These are phyloP conservation scores for Alternaria gaisen DNA, from an alignment of 2,329 filamentous ascomycete genomes.

Conservation along the genomic window DNA sequence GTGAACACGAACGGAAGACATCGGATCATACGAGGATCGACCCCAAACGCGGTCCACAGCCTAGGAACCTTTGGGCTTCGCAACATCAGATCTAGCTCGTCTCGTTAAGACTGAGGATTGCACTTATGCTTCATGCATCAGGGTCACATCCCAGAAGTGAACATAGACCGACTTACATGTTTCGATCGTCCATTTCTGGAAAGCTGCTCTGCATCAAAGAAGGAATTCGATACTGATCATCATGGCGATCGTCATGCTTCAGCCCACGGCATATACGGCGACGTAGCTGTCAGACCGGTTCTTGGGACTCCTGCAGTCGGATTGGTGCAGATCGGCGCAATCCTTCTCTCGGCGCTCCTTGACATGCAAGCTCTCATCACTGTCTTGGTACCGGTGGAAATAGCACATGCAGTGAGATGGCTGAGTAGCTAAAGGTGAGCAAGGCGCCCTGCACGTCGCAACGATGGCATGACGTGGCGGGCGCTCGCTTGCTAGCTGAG, in stretches of 20 bases:
- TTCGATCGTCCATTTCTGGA: slow-evolving; percentile 9
- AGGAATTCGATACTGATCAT: slow-evolving; percentile 17
- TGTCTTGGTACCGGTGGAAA: neutral
- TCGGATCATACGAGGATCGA: neutral
- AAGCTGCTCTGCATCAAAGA: slow-evolving; percentile 2
- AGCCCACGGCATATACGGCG: slow-evolving; percentile 2
- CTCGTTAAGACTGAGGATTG: neutral
- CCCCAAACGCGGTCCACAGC: neutral
- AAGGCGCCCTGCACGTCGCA: slow-evolving; percentile 9
- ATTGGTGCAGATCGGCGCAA: slow-evolving; percentile 7
- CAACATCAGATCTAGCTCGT: neutral
- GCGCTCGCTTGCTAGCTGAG: slow-evolving; percentile 17
- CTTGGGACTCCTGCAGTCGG: slow-evolving; percentile 10
- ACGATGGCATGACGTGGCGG: slow-evolving; percentile 16
- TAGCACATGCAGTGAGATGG: slow-evolving; percentile 9
- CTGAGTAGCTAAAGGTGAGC: slow-evolving; percentile 5
- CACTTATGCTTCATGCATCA: slow-evolving; percentile 13
- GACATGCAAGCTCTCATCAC: neutral
- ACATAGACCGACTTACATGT: neutral
- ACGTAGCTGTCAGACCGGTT: slow-evolving; percentile 14
- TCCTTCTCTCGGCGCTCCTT: neutral
- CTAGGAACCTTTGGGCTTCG: neutral
- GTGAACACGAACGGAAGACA: neutral
- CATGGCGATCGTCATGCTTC: slow-evolving; percentile 13
- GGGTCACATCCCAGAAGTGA: slow-evolving; percentile 1